Base-by-base conservation (phyloP, 305 asterid genomes). In the Withania somnifera region DNA sequence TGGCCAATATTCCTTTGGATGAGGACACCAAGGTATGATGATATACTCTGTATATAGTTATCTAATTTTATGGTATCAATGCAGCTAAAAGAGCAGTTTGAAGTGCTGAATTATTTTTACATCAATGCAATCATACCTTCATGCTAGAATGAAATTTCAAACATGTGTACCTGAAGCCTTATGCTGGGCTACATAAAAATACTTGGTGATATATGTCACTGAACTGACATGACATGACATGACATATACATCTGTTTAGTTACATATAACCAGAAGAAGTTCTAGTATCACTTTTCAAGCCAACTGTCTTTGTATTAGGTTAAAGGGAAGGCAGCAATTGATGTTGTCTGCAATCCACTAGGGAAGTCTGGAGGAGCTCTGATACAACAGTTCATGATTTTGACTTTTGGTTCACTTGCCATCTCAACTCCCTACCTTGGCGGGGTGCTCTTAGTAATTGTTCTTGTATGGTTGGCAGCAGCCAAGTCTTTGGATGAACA, bases 291-390 rank as follows among this genome's bases (percentile, higher is more conserved):
- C 40, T 75, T 50, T 7, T 15, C 28, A 26, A 45, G 32, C 34
- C 77, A 6, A 3, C 54, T 68, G 30, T 11, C 40, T 68, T 56
- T 69, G 53, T n/a, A 77, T 80, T 90, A 96, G 99, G 92, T 96
- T 36, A 96, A 96, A 89, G 99, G 99, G 54, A 96, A 96, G 83
- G 98, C 99, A 45, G 98, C 98, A 11, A 94, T 96, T 61, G 99
- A 96, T 79, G 98, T 96, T 13, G 97, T 96, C 38, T 96, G 99
- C 92, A 96, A 96, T 78, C 98, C 98, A 4, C 51, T 94, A 84
- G 99, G 99, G 13, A 96, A 96, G 77, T 96, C 99, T 6, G 98
- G 99, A 45, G 98, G 99, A 17, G 99, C 99, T 51, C 61, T 96
- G 61, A 96, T 96, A 80, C 98, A 93, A 83, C 98, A 96, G 86